Conservation (phyloP, 306 rosid species). For the Herpetospermum pedunculosum region DNA sequence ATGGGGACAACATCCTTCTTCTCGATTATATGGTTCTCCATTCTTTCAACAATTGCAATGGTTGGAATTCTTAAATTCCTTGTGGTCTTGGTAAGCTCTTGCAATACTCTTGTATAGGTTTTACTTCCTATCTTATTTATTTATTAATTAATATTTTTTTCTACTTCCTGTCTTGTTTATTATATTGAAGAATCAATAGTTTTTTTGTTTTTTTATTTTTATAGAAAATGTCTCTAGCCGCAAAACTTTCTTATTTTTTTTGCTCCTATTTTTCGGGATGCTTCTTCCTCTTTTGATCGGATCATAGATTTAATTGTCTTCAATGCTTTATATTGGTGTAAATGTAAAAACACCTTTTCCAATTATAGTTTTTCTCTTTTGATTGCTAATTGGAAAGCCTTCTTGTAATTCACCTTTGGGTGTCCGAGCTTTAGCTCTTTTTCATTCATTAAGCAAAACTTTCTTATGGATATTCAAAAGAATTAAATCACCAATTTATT, state of each 20-base stretch:
- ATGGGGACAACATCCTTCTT: conserved; percentile 92
- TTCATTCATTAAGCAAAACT: no score
- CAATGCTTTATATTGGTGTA: no score
- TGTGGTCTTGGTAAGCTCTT: conserved; percentile 59
- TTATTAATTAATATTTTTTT: not conserved
- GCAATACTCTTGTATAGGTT: not conserved
- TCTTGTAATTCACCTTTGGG: no score
- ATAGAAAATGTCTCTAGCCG: not conserved
- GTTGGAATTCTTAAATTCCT: conserved; percentile 77
- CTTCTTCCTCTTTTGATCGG: no score
- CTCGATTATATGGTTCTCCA: conserved; percentile 82
- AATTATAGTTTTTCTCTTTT: no score
- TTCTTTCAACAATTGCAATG: conserved; percentile 71
- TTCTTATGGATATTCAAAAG: not conserved
- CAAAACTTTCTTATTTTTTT: not conserved
- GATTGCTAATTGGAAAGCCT: no score
- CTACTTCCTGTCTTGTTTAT: not conserved
- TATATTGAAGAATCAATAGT: not conserved
- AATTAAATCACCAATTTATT: not conserved
- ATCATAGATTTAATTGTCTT: no score
- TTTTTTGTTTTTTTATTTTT: not conserved
- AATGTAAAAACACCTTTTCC: no score
- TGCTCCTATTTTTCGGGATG: no score
- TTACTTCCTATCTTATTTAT: not conserved
- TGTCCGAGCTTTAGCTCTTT: no score